Evolutionary conservation across 2,329 filamentous ascomycete genomes (phyloP).

Genomic region (Aspergillus fumigatiaffinis): DNA sequence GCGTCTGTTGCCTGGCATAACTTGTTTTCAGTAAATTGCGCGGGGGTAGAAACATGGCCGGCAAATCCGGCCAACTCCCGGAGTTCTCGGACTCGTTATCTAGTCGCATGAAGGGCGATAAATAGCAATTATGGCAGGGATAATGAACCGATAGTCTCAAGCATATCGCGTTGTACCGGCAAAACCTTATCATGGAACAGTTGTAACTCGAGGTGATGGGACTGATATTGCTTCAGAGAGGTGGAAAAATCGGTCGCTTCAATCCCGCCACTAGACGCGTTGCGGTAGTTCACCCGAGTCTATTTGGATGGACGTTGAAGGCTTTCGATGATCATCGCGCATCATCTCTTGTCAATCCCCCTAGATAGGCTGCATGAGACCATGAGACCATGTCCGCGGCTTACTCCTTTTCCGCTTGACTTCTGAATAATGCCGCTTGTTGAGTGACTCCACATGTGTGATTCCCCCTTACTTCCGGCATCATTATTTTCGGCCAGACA

Average conservation of each 20-base stretch:
- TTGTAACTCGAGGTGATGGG: background rate
- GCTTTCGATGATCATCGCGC: background rate
- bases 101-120: background rate
- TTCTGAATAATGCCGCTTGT: background rate
- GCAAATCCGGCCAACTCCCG: background rate
- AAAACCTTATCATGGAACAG: background rate
- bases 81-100: background rate
- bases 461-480: background rate
- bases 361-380: background rate
- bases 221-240: background rate
- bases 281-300: background rate
- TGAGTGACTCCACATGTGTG: background rate
- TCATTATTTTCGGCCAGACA: background rate
- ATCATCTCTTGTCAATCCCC: background rate
- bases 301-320: background rate
- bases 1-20: background rate
- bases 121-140: background rate
- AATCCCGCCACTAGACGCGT: background rate
- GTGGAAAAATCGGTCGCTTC: background rate
- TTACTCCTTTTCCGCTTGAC: background rate
- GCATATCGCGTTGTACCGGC: background rate
- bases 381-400: no score
- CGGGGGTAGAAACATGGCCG: background rate
- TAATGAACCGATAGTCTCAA: background rate
- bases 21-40: background rate